phyloP scores from a whole-genome alignment of 768 basidiomycete species.

The Xerocomellus dryophilus region DNA sequence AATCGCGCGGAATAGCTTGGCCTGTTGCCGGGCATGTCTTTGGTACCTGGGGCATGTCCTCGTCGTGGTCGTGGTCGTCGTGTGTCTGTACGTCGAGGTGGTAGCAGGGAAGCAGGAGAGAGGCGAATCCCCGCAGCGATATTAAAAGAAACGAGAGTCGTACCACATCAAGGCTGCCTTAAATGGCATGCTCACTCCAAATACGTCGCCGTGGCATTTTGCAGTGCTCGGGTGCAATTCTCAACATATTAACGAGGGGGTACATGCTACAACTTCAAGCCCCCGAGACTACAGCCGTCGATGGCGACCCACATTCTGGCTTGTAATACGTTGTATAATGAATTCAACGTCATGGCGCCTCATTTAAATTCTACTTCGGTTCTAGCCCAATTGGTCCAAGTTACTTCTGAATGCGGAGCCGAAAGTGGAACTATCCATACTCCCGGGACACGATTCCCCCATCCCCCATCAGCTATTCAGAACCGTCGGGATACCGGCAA shows the following conservation, averaged over 20 bases:
- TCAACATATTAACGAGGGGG: conserved; percentile 3
- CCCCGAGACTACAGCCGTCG: neutral
- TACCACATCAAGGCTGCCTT: conserved; percentile 19
- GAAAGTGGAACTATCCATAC: neutral
- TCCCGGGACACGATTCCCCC: neutral
- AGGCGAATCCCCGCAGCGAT: neutral
- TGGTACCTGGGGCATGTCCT: conserved; percentile 22
- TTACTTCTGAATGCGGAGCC: neutral
- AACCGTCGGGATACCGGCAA: conserved; percentile 56
- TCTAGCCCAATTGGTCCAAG: neutral
- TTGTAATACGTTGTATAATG: neutral
- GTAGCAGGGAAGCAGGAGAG: neutral
- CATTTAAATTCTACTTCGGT: neutral
- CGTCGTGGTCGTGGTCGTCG: conserved; percentile 4
- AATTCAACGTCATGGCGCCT: neutral
- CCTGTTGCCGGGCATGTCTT: conserved; percentile 19
- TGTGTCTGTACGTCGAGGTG: neutral
- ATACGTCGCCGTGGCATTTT: neutral
- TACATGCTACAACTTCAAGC: neutral
- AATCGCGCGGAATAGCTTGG: conserved; percentile 25
- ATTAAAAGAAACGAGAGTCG: conserved; percentile 9
- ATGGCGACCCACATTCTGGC: neutral
- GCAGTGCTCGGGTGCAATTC: conserved; percentile 1
- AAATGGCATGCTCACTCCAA: neutral
- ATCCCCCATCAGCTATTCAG: conserved; percentile 18